Base-by-base conservation (phyloP, 2,329 filamentous ascomycete genomes). In the Aspergillus flavus region DNA sequence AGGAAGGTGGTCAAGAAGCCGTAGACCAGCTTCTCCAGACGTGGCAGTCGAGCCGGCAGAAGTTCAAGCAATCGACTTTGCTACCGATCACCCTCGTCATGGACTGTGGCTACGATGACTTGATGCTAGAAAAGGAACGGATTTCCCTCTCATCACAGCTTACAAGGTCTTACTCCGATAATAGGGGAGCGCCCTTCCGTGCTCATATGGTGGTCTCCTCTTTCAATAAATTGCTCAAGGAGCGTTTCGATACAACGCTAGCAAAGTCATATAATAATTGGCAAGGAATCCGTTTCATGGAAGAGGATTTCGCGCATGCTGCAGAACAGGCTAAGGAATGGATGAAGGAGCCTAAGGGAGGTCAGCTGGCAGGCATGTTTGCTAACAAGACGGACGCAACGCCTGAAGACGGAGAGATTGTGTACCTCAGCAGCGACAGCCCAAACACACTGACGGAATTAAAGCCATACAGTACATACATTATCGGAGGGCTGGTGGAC, bases 371-470 rank as follows among this genome's bases (percentile, higher is more conserved):
- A 12, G 89, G 89, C 1, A 76, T 86, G 1, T 83, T 93, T 58
- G 80, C 83, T 59, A 80, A 82, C 55, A 69, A 72, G 60, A 26
- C 64, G 23, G 71, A 73, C 54, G 71, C 72, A 36, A 73, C 76
- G 55, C 70, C 72, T 0, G 73, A 79, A 62, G 75, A 82, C 64
- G 84, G 85, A 56, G 86, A 90, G 75, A 83, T 97, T 7, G 86
- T 99, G 62, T 99, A 99, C 75, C 87, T 99, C 5, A 92, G 92
- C 9, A 93, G 93, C 19, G 95, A 99, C 77, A 96, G 93, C n/a
- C 89, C 91, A 0, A 85, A 96, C 69, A 94, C 91, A 0, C 84
- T 99, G 34, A 89, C 90, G 6, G 86, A 91, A 50, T 85, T 99
- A 50, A 93, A 94, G 75, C 92, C 94, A 0, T 90, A 95, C 79